phyloP scores from a whole-genome alignment of 2,329 filamentous ascomycete species.

The Kalmusia sp. region DNA sequence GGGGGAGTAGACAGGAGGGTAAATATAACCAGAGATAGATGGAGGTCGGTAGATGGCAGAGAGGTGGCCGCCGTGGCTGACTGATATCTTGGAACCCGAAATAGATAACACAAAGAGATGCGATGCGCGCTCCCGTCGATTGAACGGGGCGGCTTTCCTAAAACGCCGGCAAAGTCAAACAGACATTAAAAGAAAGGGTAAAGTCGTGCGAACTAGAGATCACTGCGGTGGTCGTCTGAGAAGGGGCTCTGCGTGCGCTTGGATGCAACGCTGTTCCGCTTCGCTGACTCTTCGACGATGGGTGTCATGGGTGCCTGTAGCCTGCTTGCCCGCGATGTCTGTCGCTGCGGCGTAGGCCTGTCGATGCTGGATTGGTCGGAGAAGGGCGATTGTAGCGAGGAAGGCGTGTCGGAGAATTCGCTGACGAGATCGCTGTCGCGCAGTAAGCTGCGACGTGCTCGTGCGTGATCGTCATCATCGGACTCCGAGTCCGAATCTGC shows the following conservation, averaged over 20 bases:
- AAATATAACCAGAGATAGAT: background rate
- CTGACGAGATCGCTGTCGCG: conserved; percentile 39
- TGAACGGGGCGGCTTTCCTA: conserved; percentile 17
- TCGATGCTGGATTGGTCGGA: conserved; percentile 37
- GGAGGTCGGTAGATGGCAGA: conserved; percentile 2
- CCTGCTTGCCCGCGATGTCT: conserved; percentile 36
- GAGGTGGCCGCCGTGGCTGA: conserved; percentile 13
- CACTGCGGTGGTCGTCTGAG: conserved; percentile 39
- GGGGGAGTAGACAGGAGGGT: background rate
- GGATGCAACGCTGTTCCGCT: conserved; percentile 41
- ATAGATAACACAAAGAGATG: background rate
- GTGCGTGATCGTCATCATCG: conserved; percentile 43
- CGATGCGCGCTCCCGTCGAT: conserved; percentile 12
- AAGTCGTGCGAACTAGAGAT: conserved; percentile 24
- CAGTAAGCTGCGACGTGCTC: conserved; percentile 39
- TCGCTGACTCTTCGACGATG: conserved; percentile 55
- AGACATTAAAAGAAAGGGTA: conserved; percentile 3
- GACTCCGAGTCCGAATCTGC: conserved; percentile 41
- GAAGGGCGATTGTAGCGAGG: conserved; percentile 43
- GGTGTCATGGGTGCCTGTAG: conserved; percentile 48
- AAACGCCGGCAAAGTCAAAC: conserved; percentile 11
- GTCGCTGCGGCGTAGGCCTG: conserved; percentile 36
- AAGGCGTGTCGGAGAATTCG: conserved; percentile 47
- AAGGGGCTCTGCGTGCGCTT: conserved; percentile 44
- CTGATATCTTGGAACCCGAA: conserved; percentile 10